phyloP scores from a whole-genome alignment of 305 asterid genomes.

The Fraxinus ornus region DNA sequence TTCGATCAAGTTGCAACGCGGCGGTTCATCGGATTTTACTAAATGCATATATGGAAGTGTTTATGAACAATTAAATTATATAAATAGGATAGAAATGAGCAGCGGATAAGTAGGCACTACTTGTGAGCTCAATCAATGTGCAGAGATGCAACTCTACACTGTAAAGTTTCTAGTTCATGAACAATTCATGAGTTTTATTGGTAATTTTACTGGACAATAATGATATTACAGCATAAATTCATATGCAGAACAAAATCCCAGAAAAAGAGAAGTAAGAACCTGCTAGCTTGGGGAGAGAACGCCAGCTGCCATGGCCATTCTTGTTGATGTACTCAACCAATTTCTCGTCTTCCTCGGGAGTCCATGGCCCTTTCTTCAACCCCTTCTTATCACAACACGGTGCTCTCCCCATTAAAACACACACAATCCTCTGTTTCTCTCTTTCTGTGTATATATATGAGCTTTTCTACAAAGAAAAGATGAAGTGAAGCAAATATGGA shows the following conservation, averaged over 20 bases:
- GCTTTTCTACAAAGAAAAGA: background rate
- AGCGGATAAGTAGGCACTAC: too few species aligned
- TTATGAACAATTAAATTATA: background rate
- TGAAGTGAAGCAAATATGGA: background rate
- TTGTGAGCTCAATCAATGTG: background rate
- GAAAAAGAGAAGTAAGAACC: conserved; percentile 31
- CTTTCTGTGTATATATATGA: background rate
- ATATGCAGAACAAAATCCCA: background rate
- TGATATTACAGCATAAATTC: background rate
- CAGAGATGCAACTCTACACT: background rate
- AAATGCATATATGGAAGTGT: background rate
- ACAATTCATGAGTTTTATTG: background rate
- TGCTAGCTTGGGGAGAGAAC: conserved; percentile 81
- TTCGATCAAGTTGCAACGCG: background rate
- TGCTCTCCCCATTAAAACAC: conserved; percentile 71
- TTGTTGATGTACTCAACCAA: conserved; percentile 62
- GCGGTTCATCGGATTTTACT: background rate
- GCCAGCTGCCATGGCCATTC: conserved; percentile 92
- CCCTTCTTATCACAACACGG: conserved; percentile 98
- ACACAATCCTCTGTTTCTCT: background rate
- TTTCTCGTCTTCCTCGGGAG: conserved; percentile 91
- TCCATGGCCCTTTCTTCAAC: conserved; percentile 90
- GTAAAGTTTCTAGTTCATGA: background rate
- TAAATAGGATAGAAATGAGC: background rate
- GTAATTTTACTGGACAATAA: background rate